Evolutionary conservation across 805 yeast genomes (phyloP), one percentile per base, ranked within the genome.

Genomic region (Jamesozyma gamospora): DNA sequence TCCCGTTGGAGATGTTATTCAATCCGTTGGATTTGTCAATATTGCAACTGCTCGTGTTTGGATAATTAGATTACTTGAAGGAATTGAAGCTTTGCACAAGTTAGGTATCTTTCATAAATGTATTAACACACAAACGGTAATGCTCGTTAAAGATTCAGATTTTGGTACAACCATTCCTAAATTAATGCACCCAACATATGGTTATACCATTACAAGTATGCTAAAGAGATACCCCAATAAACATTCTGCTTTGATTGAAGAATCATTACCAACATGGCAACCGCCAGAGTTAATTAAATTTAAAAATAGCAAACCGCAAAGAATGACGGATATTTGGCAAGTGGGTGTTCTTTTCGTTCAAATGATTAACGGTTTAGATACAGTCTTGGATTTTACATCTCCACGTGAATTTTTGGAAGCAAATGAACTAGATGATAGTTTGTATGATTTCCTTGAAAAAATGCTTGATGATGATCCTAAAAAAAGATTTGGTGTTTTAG

Each of bases 301-400:
- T 28, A 56, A 52, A 13, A 55, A 51, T 15, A 62, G 55, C 36
- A 74, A 70, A 41, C 79, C 82, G 12, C 80, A 80, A 41, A 66
- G 87, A 28, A 83, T 86, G 57, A 79, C 96, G 0, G 98, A 92
- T 64, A 81, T 92, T 9, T 92, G 97, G 97, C 83, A 83, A 53
- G 62, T 87, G 30, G 98, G 96, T 7, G 84, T 84, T 0, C 58
- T 82, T 6, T 79, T 90, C 48, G 69, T 78, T 14, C 77, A 82
- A 46, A 65, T 79, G 56, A 67, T 84, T 4, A 65, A 71, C 33
- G 90, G 94, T 0, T 62, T 67, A 2, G 77, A 74, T 35, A 65
- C 71, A 1, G 62, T 74, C 1, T 68, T 74, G 10, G 74, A 71
- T 18, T 81, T 67, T 50, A 63, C 70, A 4, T 73, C 77, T 1